Conservation (phyloP, 441 rosid species). For the Adansonia rubrostipa region DNA sequence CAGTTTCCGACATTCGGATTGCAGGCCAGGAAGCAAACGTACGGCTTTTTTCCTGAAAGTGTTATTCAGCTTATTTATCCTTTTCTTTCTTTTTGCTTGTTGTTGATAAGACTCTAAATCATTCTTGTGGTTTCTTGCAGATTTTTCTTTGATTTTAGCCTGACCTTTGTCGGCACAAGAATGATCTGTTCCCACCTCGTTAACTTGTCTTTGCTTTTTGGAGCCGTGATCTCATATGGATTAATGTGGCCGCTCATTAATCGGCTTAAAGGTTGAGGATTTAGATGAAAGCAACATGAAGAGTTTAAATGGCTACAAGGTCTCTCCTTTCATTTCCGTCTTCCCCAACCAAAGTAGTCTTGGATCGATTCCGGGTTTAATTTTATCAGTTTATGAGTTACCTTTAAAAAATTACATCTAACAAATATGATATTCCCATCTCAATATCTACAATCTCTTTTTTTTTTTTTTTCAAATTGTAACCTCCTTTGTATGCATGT, state of each 20-base stretch:
- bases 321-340: slow-evolving; percentile 12
- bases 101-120: neutral
- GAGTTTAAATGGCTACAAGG: slow-evolving; percentile 90
- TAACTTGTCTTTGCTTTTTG: slow-evolving; percentile 80
- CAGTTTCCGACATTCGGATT: slow-evolving; percentile 88
- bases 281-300: slow-evolving; percentile 73
- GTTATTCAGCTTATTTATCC: neutral
- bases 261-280: slow-evolving; percentile 60
- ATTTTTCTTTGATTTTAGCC: slow-evolving; percentile 82
- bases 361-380: neutral
- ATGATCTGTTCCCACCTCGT: slow-evolving; percentile 90
- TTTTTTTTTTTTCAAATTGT: too few relatives aligned
- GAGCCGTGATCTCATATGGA: slow-evolving; percentile 84
- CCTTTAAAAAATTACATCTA: too few relatives aligned
- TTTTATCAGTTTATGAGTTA: neutral
- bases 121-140: slow-evolving; percentile 35
- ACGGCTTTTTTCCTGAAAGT: neutral
- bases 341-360: neutral
- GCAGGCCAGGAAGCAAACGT: slow-evolving; percentile 74
- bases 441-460: too few relatives aligned
- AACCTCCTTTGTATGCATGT: too few relatives aligned
- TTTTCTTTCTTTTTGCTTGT: neutral
- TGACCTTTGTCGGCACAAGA: slow-evolving; percentile 89
- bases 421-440: too few relatives aligned
- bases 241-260: slow-evolving; percentile 90